Evolutionary conservation across 2,329 filamentous ascomycete genomes (phyloP).

Genomic region (Xylariaceae sp.): DNA sequence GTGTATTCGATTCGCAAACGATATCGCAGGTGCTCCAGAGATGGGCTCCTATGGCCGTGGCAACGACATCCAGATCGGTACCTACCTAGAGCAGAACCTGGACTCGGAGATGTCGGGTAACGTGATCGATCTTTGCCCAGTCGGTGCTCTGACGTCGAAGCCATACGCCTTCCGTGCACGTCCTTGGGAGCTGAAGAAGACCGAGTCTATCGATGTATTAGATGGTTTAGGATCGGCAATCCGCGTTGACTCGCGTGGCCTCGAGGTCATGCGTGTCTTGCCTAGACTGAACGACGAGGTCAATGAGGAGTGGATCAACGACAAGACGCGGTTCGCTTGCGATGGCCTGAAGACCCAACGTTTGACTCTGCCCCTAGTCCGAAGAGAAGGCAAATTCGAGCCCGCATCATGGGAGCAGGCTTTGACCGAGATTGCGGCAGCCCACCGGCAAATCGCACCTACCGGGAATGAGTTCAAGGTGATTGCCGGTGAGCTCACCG

Average conservation of each 20-base stretch:
- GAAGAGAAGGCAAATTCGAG: conserved; percentile 83
- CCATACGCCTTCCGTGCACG: conserved; percentile 95
- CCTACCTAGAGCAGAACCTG: conserved; percentile 89
- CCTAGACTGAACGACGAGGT: conserved; percentile 94
- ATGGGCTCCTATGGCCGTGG: conserved; percentile 90
- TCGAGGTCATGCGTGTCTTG: conserved; percentile 92
- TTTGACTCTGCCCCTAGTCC: conserved; percentile 84
- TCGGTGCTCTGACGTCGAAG: conserved; percentile 93
- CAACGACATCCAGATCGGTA: conserved; percentile 96
- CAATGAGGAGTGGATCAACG: conserved; percentile 99
- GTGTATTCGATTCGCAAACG: conserved; percentile 96
- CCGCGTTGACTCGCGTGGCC: conserved; percentile 81
- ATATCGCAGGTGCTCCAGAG: conserved; percentile 91
- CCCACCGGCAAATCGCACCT: conserved; percentile 70
- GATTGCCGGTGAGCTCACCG: conserved; percentile 82
- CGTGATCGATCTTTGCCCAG: conserved; percentile 95
- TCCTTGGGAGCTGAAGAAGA: conserved; percentile 95
- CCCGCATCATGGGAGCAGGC: conserved; percentile 95
- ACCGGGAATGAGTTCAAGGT: conserved; percentile 94
- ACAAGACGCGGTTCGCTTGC: conserved; percentile 94
- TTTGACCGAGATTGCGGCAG: conserved; percentile 75
- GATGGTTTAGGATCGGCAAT: conserved; percentile 93
- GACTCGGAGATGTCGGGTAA: conserved; percentile 95
- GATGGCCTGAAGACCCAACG: conserved; percentile 95
- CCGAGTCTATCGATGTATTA: conserved; percentile 90